Conservation (phyloP, 2,329 filamentous ascomycete species). For the Fusarium ambrosium region DNA sequence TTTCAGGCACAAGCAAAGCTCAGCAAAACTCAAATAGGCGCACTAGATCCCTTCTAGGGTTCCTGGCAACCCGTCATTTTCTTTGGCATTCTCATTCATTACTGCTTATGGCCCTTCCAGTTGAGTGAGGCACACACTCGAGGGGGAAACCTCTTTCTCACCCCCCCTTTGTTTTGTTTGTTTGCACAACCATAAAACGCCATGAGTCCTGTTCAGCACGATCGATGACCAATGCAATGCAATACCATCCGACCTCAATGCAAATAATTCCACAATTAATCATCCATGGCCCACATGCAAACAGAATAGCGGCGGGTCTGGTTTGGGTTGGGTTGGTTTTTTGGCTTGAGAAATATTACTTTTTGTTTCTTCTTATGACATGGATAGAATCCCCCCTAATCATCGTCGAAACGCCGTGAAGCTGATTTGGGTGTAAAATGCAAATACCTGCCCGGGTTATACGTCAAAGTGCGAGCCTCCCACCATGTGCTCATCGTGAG, state of each 20-base stretch:
- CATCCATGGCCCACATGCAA: constrained; percentile 44
- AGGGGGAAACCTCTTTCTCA: constrained; percentile 20
- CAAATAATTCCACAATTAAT: constrained; percentile 54
- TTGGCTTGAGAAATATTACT: constrained; percentile 47
- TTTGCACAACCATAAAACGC: constrained; percentile 48
- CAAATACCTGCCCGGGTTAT: constrained; percentile 54
- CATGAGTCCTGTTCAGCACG: constrained; percentile 44
- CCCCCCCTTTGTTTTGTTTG: constrained; percentile 18
- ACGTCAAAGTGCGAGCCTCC: constrained; percentile 74
- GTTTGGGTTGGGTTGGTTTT: constrained; percentile 28
- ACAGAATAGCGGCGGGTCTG: constrained; percentile 26
- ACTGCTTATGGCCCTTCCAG: constrained; percentile 37
- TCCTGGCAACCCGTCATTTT: not conserved
- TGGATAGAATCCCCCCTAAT: constrained; percentile 38
- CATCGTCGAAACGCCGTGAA: constrained; percentile 44
- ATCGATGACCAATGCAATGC: constrained; percentile 48
- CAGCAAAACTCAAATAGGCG: constrained; percentile 16
- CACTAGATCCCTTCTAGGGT: constrained; percentile 6
- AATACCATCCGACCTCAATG: constrained; percentile 47
- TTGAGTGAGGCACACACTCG: constrained; percentile 29
- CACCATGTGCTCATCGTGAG: constrained; percentile 74
- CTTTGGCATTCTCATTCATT: constrained; percentile 41
- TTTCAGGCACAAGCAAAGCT: constrained; percentile 14
- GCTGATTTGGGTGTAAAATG: constrained; percentile 37
- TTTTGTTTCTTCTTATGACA: constrained; percentile 46